A percentile compares a stretch with the other conserved stretches of the same genome.
Conservation (phyloP, 306 rosid species). For the Medicago truncatula region MtrunA17r5.0-ANR NC_053042.1:48526001-48526500, state of each 20-base stretch:
- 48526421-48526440: neutral
- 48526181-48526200: neutral
- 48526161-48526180: neutral
- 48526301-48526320: neutral
- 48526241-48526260: neutral
- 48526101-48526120: conserved; percentile 67
- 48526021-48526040: conserved; percentile 67
- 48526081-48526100: conserved; percentile 72
- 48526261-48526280: neutral
- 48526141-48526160: neutral
- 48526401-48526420: neutral
- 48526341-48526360: neutral
- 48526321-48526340: neutral
- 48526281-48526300: neutral
- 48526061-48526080: conserved; percentile 73
- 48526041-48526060: conserved; percentile 80
- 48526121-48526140: conserved; percentile 41
- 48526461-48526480: neutral
- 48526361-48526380: neutral
- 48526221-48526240: neutral
- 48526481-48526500: neutral
- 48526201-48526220: neutral
- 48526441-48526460: neutral
- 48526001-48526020: conserved; percentile 76
- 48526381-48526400: neutral